These are phyloP conservation scores for Sarcodon aspratus DNA, from an alignment of 768 basidiomycete species.

Conservation along the genomic window DNA sequence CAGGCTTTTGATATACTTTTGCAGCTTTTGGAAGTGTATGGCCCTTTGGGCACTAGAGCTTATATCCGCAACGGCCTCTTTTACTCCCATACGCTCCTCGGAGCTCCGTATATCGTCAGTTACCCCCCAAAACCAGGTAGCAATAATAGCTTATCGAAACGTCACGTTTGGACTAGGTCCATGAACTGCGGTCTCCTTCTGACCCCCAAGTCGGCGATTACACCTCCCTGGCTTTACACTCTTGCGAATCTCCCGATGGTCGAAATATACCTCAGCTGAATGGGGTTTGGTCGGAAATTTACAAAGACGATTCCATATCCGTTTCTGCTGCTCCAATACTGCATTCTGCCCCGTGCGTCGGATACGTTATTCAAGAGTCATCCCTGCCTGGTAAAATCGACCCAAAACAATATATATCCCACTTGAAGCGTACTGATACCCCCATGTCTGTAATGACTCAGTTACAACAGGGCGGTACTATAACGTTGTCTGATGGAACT, in stretches of 20 bases:
- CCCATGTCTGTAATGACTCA: conserved; percentile 56
- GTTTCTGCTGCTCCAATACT: conserved; percentile 69
- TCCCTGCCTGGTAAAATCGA: conserved; percentile 71
- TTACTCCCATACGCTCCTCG: conserved; percentile 61
- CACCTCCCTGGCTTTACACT: conserved; percentile 30
- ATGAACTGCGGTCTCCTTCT: conserved; percentile 60
- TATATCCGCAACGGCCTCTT: conserved; percentile 61
- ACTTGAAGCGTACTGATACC: conserved; percentile 58
- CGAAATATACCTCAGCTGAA: conserved; percentile 48
- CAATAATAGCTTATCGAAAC: no score
- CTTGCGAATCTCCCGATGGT: conserved; percentile 46
- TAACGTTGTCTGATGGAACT: conserved; percentile 63
- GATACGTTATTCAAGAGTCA: conserved; percentile 63
- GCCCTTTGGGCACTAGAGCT: conserved; percentile 72
- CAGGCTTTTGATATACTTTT: neutral
- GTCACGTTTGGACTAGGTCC: no score
- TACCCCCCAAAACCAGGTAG: no score
- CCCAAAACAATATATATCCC: conserved; percentile 52
- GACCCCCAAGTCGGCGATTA: conserved; percentile 46
- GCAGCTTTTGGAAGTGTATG: conserved; percentile 75
- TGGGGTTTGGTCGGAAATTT: conserved; percentile 61
- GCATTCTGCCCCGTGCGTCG: conserved; percentile 76
- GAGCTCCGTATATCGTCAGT: conserved; percentile 45
- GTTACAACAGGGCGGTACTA: conserved; percentile 52
- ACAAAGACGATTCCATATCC: conserved; percentile 39